phyloP scores from a whole-genome alignment of 208 protist species.

The Baffinella frigidus region DNA sequence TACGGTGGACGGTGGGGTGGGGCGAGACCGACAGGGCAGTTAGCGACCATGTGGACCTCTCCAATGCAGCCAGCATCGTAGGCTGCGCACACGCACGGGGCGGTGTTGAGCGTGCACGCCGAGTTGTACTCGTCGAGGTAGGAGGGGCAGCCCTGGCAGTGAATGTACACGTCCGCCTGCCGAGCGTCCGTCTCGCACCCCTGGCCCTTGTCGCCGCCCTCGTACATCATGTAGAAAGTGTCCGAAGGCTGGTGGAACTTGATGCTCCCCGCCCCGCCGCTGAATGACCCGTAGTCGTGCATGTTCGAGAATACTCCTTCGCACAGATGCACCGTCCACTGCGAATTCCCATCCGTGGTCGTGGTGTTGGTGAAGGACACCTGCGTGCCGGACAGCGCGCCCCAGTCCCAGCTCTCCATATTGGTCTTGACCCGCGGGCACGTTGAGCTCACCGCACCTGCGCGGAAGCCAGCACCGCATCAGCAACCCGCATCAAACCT shows the following conservation, averaged over 20 bases:
- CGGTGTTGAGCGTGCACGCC: constrained; percentile 30
- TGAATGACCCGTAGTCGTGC: constrained; percentile 55
- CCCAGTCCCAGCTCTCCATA: constrained; percentile 61
- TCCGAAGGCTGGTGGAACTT: constrained; percentile 62
- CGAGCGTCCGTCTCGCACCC: constrained; percentile 44
- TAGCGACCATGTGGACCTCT: constrained; percentile 52
- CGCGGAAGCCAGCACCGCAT: too few relatives aligned
- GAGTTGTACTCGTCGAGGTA: constrained; percentile 53
- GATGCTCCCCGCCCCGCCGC: constrained; percentile 49
- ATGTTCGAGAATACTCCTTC: constrained; percentile 33
- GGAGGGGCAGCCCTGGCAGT: constrained; percentile 52
- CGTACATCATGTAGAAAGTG: constrained; percentile 62
- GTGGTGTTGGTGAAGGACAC: constrained; percentile 47
- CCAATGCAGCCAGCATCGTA: constrained; percentile 56
- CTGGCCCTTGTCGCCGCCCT: constrained; percentile 38
- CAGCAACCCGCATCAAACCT: too few relatives aligned
- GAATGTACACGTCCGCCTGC: constrained; percentile 53
- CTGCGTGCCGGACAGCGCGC: background rate
- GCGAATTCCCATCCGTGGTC: constrained; percentile 31
- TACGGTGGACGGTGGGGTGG: background rate
- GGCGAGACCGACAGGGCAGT: constrained; percentile 18
- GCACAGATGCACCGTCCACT: constrained; percentile 47
- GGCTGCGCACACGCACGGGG: constrained; percentile 42
- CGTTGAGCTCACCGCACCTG: too few relatives aligned
- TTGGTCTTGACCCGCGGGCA: constrained; percentile 50